These are phyloP conservation scores for Trichoderma afroharzianum DNA, from an alignment of 2,329 filamentous ascomycete species.

Conservation along the genomic window DNA sequence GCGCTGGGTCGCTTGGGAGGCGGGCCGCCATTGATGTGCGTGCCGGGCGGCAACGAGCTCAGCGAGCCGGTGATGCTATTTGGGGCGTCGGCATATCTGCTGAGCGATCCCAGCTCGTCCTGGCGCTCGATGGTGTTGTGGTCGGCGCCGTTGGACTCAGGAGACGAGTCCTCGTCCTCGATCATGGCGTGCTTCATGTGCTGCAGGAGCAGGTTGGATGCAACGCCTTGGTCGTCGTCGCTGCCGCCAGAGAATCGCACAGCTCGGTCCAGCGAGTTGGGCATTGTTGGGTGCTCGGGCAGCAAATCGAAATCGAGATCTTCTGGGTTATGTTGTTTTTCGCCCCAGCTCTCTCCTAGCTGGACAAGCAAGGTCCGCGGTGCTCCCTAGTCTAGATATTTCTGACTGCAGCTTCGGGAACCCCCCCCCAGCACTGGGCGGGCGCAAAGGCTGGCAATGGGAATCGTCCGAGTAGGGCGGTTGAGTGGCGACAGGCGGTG, in stretches of 20 bases:
- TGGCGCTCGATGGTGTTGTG: conserved; percentile 46
- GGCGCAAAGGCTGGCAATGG: neutral
- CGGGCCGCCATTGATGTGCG: conserved; percentile 39
- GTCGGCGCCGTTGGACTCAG: conserved; percentile 38
- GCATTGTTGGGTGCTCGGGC: conserved; percentile 27
- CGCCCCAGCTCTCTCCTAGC: neutral
- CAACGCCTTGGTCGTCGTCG: conserved; percentile 32
- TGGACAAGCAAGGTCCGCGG: neutral
- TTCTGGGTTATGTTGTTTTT: neutral
- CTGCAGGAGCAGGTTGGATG: conserved; percentile 38
- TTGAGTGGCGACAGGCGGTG: neutral
- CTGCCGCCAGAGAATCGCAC: conserved; percentile 52
- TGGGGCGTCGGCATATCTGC: conserved; percentile 41
- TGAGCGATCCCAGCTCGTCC: conserved; percentile 45
- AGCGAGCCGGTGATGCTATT: conserved; percentile 39
- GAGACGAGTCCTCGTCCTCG: conserved; percentile 29
- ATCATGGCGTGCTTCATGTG: conserved; percentile 33
- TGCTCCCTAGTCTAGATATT: neutral
- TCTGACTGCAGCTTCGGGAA: neutral
- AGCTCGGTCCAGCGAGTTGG: conserved; percentile 52
- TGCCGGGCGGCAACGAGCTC: conserved; percentile 40
- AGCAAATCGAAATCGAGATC: neutral
- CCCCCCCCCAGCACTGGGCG: neutral
- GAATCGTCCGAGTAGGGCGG: neutral
- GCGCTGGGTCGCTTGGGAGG: conserved; percentile 33